Base-by-base conservation (phyloP, 2,329 filamentous ascomycete species). In the Penicillium hordei region DNA sequence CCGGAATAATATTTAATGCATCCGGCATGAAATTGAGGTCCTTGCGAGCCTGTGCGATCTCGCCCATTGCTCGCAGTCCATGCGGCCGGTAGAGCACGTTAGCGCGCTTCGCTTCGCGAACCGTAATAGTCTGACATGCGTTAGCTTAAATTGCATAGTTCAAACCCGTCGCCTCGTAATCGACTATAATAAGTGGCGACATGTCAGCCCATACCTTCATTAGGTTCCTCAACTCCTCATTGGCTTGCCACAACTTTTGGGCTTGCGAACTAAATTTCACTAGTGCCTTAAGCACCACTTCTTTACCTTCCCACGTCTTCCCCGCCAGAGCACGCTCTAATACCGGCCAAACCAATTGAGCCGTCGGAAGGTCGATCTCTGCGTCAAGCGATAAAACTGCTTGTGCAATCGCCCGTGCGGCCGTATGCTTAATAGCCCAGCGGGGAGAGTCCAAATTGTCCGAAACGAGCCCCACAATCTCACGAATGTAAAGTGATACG, bases 241-340 rank as follows among this genome's bases (percentile, higher is more conserved):
- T 76, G 79, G 86, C 87, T 39, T 73, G 67, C 78, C 83, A 86
- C 31, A 90, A 78, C 8, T 73, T 74, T 62, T 82, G 82, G 0
- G 84, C 84, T 61, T 87, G 85, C 67, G 85, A 82, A 0, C 89
- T 86, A 66, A 97, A 94, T 57, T 86, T 83, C 4, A 91, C 88
- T 72, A 94, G 91, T 6, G 90, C 88, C 43, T 86, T 82, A 3
- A 97, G 80, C 33, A 99, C 84, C 64, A 86, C 87, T 75, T 97
- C 92, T 72, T 99, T 99, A 23, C 91, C 91, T 0, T 89, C 83
- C 81, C 96, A 99, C 0, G 93, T 96, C 81, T 97, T 97, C 13
- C 96, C 86, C 2, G 86, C 84, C 40, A 97, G 77, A 1, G 90
- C 86, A 68, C 89, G 91, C 62, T 97, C 91, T 48, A 96, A 81